Evolutionary conservation across 2,329 filamentous ascomycete genomes (phyloP), one percentile per base, ranked within the genome.

Genomic region (Fusarium camptoceras): DNA sequence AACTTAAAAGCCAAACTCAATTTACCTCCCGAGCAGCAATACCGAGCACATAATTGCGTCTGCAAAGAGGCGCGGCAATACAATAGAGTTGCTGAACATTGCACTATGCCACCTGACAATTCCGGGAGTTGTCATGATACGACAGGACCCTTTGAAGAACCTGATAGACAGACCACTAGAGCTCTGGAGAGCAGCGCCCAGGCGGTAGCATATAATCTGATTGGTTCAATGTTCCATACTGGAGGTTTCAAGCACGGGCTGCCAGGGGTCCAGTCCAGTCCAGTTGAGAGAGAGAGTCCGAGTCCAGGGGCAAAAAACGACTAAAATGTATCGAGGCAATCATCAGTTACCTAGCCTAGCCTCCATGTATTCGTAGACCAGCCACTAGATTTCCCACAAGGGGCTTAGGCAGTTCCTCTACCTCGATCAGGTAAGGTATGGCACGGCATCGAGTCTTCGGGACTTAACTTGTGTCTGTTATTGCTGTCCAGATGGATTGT

Each of bases 111-210:
- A 64, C 47, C 30, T 31, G 50, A 30, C 22, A 56, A 66, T 55
- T 48, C 37, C 42, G 58, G 47, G 57, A 59, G 53, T 53, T 56
- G 42, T 15, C 34, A 44, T 30, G 51, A 47, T 56, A 55, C 20
- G n/a, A 69, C 49, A 37, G 34, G 18, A 37, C 44, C 30, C 27
- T 11, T 20, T 27, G 25, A 24, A 37, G 54, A 48, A 55, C 41
- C 37, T 50, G 57, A 68, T 67, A 44, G 34, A 70, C 66, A 70
- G 58, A 57, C 55, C 53, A 64, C 55, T 39, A 27, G 42, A 53
- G 30, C 56, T 50, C 48, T 49, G 30, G 37, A 58, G 47, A 56
- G 39, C 20, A 31, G 55, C 55, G 43, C 44, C 48, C 50, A 27
- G 55, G 27, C 43, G 34, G 30, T 54, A 54, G 51, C 42, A 25